phyloP scores from a whole-genome alignment of 352 stramenopile species.

The Nothophytophthora sp. region DNA sequence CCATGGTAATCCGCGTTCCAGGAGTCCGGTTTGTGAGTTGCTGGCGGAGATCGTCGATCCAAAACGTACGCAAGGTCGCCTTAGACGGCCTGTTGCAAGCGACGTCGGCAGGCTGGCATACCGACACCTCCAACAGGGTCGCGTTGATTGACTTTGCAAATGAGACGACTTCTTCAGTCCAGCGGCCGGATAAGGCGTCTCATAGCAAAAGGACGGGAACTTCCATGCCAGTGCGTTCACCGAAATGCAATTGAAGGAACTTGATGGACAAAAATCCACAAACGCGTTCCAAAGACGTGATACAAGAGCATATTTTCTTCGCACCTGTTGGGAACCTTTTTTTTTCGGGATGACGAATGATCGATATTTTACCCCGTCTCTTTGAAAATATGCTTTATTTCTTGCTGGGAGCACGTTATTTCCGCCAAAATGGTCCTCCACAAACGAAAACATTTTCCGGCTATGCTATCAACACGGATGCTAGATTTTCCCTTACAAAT shows the following conservation, averaged over 20 bases:
- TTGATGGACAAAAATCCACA: neutral
- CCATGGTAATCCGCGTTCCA: too few relatives aligned
- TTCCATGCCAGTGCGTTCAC: conserved; percentile 1
- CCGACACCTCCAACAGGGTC: conserved; percentile 9
- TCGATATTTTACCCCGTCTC: neutral
- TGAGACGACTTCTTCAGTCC: conserved; percentile 17
- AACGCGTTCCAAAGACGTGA: conserved; percentile 5
- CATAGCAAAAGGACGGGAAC: conserved; percentile 11
- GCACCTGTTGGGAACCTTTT: neutral
- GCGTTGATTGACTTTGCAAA: conserved; percentile 13
- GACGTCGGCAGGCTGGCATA: conserved; percentile 21
- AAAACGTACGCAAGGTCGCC: neutral
- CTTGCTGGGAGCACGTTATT: too few relatives aligned
- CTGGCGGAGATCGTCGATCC: conserved; percentile 3
- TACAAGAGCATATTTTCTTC: neutral
- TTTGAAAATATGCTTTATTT: too few relatives aligned
- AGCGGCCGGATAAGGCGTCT: conserved; percentile 31
- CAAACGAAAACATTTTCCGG: too few relatives aligned
- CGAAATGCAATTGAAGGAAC: conserved; percentile 19
- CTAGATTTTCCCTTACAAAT: too few relatives aligned
- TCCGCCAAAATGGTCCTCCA: too few relatives aligned
- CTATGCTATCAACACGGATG: too few relatives aligned
- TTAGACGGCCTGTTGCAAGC: conserved; percentile 25
- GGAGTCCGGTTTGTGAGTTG: too few relatives aligned
- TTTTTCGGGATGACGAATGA: conserved; percentile 4